Base-by-base conservation (phyloP, 2,329 filamentous ascomycete genomes). In the Mycogone perniciosa region DNA sequence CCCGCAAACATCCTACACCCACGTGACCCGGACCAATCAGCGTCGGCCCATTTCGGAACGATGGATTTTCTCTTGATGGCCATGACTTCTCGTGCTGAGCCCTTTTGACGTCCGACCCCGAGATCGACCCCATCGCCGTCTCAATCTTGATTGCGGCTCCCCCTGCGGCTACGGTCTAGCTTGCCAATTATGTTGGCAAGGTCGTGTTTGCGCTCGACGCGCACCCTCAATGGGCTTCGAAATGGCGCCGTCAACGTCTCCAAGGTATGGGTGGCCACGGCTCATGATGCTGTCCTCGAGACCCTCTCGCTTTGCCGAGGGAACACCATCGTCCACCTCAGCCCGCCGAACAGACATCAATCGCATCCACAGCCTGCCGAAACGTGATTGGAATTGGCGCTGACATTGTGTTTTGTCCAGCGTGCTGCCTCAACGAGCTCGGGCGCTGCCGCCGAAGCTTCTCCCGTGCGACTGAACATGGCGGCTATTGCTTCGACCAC, bases 131-230 rank as follows among this genome's bases (percentile, higher is more conserved):
- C 64, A 68, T 66, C 62, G 65, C 62, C 65, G 65, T 61, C 62
- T 61, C 57, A 60, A 44, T 54, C 60, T 59, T 64, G 62, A 68
- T 65, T 60, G 64, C 65, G 66, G 64, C 60, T 60, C 57, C 59
- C 62, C 59, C 57, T 65, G 62, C 66, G 66, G 65, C 60, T 64
- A 63, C 66, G 63, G 62, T 69, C 63, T 61, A 69, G 63, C 62
- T 67, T 61, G 72, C 72, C 73, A 80, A 86, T 73, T 71, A 96
- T 97, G 92, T 85, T 96, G 82, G 87, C 89, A 77, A 88, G 90
- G 81, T 89, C 90, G 76, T 84, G 84, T 76, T 77, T 95, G 81
- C 89, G 89, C 80, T 84, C 88, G 72, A 81, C 87, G 82, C 90
- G 90, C 83, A 81, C 86, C 68, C 80, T 90, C 79, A 86, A 85